Evolutionary conservation across 2,329 filamentous ascomycete species (phyloP).

Genomic region (Lecanicillium sp.): DNA sequence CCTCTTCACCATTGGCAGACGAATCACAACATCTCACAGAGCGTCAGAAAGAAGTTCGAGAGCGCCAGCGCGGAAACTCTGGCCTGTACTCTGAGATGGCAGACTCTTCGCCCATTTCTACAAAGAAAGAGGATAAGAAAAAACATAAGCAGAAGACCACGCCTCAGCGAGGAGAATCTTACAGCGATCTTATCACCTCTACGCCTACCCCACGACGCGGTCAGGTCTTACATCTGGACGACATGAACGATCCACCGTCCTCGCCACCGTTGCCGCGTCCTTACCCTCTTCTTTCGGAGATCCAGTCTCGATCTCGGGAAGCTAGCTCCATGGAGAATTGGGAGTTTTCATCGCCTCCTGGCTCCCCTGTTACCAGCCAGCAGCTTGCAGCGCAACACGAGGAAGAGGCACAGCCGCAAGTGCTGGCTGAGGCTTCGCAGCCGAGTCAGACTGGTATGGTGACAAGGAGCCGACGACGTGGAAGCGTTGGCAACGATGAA

Average conservation of each 20-base stretch:
- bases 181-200: constrained; percentile 46
- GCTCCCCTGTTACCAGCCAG: constrained; percentile 31
- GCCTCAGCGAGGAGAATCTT: constrained; percentile 34
- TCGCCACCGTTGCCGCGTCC: constrained; percentile 49
- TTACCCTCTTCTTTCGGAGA: constrained; percentile 43
- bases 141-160: constrained; percentile 29
- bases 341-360: constrained; percentile 50
- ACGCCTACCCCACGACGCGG: constrained; percentile 54
- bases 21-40: constrained; percentile 74
- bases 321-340: constrained; percentile 30
- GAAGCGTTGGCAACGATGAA: not conserved
- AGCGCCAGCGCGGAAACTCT: constrained; percentile 59
- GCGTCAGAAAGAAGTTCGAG: constrained; percentile 67
- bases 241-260: constrained; percentile 46
- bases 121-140: constrained; percentile 10
- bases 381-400: not conserved
- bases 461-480: constrained; percentile 8
- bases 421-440: constrained; percentile 1
- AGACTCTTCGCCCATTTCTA: constrained; percentile 3
- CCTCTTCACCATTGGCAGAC: constrained; percentile 40
- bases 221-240: constrained; percentile 39
- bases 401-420: not conserved
- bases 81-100: constrained; percentile 61
- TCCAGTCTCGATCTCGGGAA: constrained; percentile 37
- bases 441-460: constrained; percentile 3